Evolutionary conservation across 2,329 filamentous ascomycete genomes (phyloP), one percentile per base, ranked within the genome.

Genomic region (Epichloe amarillans): DNA sequence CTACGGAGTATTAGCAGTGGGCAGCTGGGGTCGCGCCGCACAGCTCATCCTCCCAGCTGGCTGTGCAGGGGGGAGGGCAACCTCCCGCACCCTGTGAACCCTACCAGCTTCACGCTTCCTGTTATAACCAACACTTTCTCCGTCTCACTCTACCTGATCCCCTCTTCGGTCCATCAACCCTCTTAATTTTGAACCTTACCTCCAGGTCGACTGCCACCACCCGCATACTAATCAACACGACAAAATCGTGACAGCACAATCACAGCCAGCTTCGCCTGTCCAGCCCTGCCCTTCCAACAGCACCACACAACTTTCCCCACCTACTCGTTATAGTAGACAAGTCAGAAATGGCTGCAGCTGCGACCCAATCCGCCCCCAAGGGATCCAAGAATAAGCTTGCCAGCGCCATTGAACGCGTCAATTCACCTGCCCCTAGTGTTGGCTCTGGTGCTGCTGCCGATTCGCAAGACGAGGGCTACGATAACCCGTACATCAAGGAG

Each of bases 401-500:
- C 56, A 80, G 75, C 71, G 66, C 65, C 51, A 62, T 68, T 50
- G 69, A 69, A 59, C 74, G 75, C 56, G 75, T 71, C 61, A 73
- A 77, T 52, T 80, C 78, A 42, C 73, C 77, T 51, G 74, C 78
- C 26, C 72, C 75, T 40, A 72, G 74, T 58, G 52, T 57, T 41
- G 63, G 69, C 52, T 70, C 75, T 51, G 67, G 69, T 54, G 65
- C 71, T 46, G 65, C 72, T 50, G 73, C 76, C 55, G 81, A 82
- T 61, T 73, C 73, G 53, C 68, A 70, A 47, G 82, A 87, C 52
- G 80, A 80, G 53, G 62, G 66, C 55, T 73, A 72, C 55, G 90
- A 96, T 65, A 89, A 80, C 61, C 74, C 82, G 39, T 89, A 91
- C 70, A 77, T 96, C 64, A 88, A 83, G 65, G 91, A 97, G 66